Conservation (phyloP, 2,329 filamentous ascomycete species). For the Penicillium sp. region DNA sequence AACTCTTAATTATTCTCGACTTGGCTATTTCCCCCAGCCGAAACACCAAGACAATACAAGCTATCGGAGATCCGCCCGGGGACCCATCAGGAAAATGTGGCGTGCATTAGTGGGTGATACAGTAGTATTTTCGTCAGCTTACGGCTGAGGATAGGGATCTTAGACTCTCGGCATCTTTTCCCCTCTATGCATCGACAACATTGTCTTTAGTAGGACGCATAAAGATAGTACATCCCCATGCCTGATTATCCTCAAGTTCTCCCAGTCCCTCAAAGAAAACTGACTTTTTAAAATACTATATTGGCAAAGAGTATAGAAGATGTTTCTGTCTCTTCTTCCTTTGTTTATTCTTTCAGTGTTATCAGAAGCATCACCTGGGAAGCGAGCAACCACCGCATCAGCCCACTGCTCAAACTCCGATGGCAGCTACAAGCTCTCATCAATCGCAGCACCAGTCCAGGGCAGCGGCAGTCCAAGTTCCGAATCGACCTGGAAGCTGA, state of each 20-base stretch:
- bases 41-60: neutral
- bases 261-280: neutral
- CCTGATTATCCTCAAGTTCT: neutral
- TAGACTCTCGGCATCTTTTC: neutral
- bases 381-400: conserved; percentile 19
- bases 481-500: conserved; percentile 27
- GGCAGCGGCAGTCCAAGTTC: conserved; percentile 20
- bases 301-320: neutral
- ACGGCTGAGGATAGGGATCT: neutral
- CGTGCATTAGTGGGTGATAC: neutral
- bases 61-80: neutral
- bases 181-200: neutral
- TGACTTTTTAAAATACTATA: neutral
- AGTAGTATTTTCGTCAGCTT: neutral
- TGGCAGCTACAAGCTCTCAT: conserved; percentile 27
- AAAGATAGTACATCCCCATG: neutral
- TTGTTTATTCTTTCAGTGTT: neutral
- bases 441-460: conserved; percentile 19
- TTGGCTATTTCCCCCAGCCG: too few species aligned
- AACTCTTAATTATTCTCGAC: neutral
- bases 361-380: conserved; percentile 10
- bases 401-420: conserved; percentile 28
- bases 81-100: neutral
- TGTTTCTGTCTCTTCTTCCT: neutral
- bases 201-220: neutral